Conservation (phyloP, 1,139 yeast genomes). For the Geotrichum macrosporum region DNA sequence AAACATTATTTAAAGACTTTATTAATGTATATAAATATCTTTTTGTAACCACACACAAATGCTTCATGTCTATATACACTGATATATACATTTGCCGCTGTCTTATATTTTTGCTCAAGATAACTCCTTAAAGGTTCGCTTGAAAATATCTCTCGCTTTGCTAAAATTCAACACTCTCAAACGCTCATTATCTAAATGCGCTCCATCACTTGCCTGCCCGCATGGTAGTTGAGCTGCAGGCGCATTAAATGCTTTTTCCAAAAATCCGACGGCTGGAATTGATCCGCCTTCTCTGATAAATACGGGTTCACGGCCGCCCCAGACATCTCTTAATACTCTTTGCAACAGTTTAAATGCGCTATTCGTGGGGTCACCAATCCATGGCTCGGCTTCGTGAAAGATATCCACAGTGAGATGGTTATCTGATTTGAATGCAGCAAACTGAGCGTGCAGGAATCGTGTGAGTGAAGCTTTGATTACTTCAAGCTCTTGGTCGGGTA, state of each 20-base stretch:
- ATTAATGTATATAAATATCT: no score
- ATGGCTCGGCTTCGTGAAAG: constrained; percentile 86
- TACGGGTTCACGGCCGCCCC: constrained; percentile 63
- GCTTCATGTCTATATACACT: no score
- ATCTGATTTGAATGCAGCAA: constrained; percentile 48
- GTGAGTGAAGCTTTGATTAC: constrained; percentile 52
- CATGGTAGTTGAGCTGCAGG: constrained; percentile 95
- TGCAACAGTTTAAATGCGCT: constrained; percentile 63
- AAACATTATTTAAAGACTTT: no score
- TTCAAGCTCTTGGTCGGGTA: constrained; percentile 75
- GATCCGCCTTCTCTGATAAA: constrained; percentile 95
- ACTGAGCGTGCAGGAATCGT: constrained; percentile 45
- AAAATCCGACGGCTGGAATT: constrained; percentile 79
- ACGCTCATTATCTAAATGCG: constrained; percentile 86
- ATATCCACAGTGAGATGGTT: constrained; percentile 59
- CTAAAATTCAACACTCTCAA: constrained; percentile 71
- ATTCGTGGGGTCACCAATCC: constrained; percentile 85
- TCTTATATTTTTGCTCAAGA: no score
- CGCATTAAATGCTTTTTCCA: constrained; percentile 77
- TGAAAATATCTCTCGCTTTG: constrained; percentile 64
- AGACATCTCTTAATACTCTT: constrained; percentile 54
- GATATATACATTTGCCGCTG: no score
- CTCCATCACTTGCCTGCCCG: constrained; percentile 92
- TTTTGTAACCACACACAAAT: no score
- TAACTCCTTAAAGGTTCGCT: constrained; percentile 28